These are phyloP conservation scores for Parathielavia hyrcaniae DNA, from an alignment of 495 filamentous ascomycete genomes.

Conservation along the genomic window DNA sequence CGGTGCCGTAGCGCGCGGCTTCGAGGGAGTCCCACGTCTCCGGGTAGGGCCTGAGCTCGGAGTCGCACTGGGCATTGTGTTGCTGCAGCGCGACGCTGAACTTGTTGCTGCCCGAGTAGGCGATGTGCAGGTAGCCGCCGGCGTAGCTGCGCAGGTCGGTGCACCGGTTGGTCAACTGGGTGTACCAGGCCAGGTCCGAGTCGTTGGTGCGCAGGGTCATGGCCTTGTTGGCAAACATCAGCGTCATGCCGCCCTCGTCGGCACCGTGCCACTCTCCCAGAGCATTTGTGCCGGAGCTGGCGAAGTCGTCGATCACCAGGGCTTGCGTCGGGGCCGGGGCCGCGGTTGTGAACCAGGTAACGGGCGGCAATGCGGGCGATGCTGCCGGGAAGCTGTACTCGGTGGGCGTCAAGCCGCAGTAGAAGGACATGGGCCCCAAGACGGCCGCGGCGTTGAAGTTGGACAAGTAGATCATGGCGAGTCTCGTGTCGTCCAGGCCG, in stretches of 20 bases:
- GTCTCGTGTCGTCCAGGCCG: conserved; percentile 47
- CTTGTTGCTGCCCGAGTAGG: conserved; percentile 58
- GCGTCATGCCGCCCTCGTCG: conserved; percentile 51
- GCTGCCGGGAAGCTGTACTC: conserved; percentile 46
- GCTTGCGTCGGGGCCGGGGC: conserved; percentile 45
- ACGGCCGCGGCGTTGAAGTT: conserved; percentile 43
- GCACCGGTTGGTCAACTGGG: conserved; percentile 56
- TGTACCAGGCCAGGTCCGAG: conserved; percentile 64
- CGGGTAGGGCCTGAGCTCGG: conserved; percentile 56
- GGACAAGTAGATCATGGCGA: conserved; percentile 47
- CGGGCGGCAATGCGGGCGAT: conserved; percentile 20
- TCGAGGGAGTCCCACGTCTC: conserved; percentile 70
- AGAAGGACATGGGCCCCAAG: conserved; percentile 54
- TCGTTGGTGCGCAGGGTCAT: conserved; percentile 59
- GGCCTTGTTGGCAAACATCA: conserved; percentile 44
- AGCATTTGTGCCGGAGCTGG: conserved; percentile 49
- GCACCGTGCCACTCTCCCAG: conserved; percentile 67
- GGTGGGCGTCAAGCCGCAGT: conserved; percentile 48
- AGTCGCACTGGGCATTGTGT: conserved; percentile 60
- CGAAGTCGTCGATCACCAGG: conserved; percentile 65
- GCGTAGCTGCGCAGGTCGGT: conserved; percentile 54
- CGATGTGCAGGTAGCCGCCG: conserved; percentile 61
- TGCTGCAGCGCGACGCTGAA: conserved; percentile 69
- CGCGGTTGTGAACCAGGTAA: conserved; percentile 38
- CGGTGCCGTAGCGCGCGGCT: conserved; percentile 57